phyloP scores from a whole-genome alignment of 2,329 filamentous ascomycete genomes.

The Teratosphaeria nubilosa region DNA sequence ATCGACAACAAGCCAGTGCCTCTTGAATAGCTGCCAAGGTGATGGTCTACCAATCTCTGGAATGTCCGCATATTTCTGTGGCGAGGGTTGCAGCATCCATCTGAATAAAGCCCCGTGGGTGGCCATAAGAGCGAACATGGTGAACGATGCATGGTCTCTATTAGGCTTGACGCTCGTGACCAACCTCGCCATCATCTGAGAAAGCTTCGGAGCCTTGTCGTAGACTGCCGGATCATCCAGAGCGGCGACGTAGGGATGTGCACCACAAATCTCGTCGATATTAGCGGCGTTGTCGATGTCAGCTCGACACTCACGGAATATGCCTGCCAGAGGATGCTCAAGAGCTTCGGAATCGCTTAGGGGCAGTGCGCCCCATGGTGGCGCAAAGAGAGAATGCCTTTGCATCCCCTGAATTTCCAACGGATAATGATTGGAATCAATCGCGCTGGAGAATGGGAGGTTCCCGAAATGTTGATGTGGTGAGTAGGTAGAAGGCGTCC shows the following conservation, averaged over 20 bases:
- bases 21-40: background rate
- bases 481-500: background rate
- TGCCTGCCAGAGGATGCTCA: background rate
- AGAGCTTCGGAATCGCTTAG: background rate
- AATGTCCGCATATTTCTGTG: background rate
- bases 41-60: background rate
- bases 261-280: background rate
- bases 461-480: background rate
- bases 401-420: background rate
- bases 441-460: background rate
- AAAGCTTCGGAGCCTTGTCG: background rate
- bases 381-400: background rate
- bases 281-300: background rate
- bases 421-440: background rate
- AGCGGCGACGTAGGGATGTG: background rate
- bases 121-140: background rate
- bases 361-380: background rate
- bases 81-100: background rate
- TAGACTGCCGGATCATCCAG: background rate
- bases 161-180: background rate
- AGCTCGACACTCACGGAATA: background rate
- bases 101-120: background rate
- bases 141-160: background rate
- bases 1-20: background rate
- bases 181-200: background rate